These are phyloP conservation scores for Saccharum officinarum DNA, from an alignment of 176 grass and related monocot species.

Conservation along the genomic window DNA sequence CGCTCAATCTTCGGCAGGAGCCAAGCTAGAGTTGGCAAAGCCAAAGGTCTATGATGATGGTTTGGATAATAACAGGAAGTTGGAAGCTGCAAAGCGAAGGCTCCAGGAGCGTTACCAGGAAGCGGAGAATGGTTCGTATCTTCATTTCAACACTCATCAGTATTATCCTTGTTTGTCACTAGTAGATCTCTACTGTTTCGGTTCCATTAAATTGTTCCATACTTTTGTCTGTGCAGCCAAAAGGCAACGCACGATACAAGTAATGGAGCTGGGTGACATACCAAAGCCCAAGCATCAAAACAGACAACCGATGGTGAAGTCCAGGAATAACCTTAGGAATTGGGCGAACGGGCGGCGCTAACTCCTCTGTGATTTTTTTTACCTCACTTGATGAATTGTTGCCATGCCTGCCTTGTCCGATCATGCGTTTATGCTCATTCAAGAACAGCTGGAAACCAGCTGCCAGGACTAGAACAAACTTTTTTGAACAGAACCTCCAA, in stretches of 20 bases:
- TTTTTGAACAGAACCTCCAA: conserved; percentile 47
- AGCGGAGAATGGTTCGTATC: conserved; percentile 78
- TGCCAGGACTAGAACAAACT: conserved; percentile 22
- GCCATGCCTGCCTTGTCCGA: conserved; percentile 26
- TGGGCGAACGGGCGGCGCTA: conserved; percentile 46
- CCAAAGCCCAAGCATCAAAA: conserved; percentile 66
- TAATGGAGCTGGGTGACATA: conserved; percentile 76
- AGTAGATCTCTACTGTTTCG: conserved; percentile 1
- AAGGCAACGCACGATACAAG: conserved; percentile 82
- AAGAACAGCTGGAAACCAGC: conserved; percentile 31
- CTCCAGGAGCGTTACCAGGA: conserved; percentile 95
- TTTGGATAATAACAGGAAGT: conserved; percentile 55
- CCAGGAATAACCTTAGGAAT: conserved; percentile 56
- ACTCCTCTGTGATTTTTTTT: conserved; percentile 26
- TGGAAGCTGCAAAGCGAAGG: conserved; percentile 78
- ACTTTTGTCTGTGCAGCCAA: conserved; percentile 58
- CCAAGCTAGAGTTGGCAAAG: conserved; percentile 45
- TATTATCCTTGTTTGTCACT: background rate
- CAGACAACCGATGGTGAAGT: conserved; percentile 47
- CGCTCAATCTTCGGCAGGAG: conserved; percentile 45
- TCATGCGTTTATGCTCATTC: background rate
- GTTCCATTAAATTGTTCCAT: conserved; percentile 27
- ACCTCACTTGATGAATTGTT: conserved; percentile 35
- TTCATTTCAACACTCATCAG: background rate
- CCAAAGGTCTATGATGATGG: conserved; percentile 49